Evolutionary conservation across 2,329 filamentous ascomycete genomes (phyloP).

Genomic region (Dothidotthia symphoricarpi): DNA sequence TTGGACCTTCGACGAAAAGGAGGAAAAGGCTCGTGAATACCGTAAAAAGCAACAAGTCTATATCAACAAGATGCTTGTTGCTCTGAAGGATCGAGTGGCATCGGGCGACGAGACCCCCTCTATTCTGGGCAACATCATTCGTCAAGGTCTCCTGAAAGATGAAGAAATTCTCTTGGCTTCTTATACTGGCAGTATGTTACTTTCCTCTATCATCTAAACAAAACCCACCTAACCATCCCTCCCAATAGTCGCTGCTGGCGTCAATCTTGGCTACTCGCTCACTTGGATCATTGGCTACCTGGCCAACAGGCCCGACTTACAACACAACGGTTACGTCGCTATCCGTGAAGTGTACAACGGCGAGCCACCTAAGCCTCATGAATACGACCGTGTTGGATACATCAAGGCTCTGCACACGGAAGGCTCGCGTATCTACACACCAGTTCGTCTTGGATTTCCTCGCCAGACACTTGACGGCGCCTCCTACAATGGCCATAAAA

Average conservation of each 20-base stretch:
- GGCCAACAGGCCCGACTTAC: constrained; percentile 12
- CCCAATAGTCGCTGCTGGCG: constrained; percentile 14
- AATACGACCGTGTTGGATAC: constrained; percentile 14
- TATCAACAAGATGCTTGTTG: constrained; percentile 12
- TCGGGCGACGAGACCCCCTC: constrained; percentile 14
- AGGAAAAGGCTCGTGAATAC: constrained; percentile 14
- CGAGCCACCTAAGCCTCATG: constrained; percentile 12
- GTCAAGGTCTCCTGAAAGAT: constrained; percentile 12
- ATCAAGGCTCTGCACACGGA: constrained; percentile 17
- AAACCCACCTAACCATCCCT: too few relatives aligned
- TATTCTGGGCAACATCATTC: constrained; percentile 14
- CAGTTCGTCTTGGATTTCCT: constrained; percentile 7
- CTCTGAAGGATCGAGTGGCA: constrained; percentile 8
- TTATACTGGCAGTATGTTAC: constrained; percentile 14
- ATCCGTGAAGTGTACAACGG: constrained; percentile 14
- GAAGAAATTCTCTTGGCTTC: constrained; percentile 15
- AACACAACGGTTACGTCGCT: constrained; percentile 12
- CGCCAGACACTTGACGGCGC: constrained; percentile 1
- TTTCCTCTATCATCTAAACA: not conserved
- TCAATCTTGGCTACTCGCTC: constrained; percentile 16
- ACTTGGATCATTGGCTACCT: constrained; percentile 18
- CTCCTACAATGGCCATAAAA: not conserved
- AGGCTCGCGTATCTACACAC: constrained; percentile 13
- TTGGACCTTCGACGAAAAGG: constrained; percentile 12
- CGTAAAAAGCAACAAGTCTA: constrained; percentile 11